Evolutionary conservation across 2,329 filamentous ascomycete species (phyloP).

Genomic region (Pseudodiploospora longispora): DNA sequence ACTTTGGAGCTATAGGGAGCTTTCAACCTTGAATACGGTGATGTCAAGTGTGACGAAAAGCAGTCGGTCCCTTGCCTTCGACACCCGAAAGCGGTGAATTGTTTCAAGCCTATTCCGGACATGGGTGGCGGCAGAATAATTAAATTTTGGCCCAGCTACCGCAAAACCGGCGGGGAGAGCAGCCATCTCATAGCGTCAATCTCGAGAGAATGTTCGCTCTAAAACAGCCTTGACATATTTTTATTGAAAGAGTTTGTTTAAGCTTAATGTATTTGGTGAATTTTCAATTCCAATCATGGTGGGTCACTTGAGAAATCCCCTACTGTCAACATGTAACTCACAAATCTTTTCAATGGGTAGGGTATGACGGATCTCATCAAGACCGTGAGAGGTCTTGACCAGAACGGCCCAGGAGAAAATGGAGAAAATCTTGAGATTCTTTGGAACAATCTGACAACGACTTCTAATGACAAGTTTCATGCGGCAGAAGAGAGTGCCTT

Average conservation of each 20-base stretch:
- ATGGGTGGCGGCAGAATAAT: constrained; percentile 35
- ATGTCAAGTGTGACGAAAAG: constrained; percentile 31
- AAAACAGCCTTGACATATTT: no score
- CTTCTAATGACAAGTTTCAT: constrained; percentile 35
- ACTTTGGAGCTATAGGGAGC: constrained; percentile 21
- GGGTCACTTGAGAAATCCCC: no score
- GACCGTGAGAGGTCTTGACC: constrained; percentile 47
- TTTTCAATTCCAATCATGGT: no score
- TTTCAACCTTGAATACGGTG: constrained; percentile 17
- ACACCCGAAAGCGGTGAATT: constrained; percentile 37
- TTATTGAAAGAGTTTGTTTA: no score
- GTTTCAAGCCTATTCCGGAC: constrained; percentile 13
- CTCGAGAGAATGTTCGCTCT: no score
- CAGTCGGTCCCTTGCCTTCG: constrained; percentile 26
- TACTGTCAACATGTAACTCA: no score
- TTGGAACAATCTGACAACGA: constrained; percentile 40
- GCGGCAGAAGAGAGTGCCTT: constrained; percentile 51
- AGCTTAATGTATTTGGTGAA: no score
- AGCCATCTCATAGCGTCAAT: no score
- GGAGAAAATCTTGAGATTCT: constrained; percentile 40
- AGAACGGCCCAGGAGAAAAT: constrained; percentile 36
- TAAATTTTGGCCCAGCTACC: constrained; percentile 29
- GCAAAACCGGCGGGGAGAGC: not conserved
- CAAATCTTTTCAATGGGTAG: constrained; percentile 16
- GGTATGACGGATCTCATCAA: constrained; percentile 37